phyloP scores from a whole-genome alignment of 139 green algal species.

The Chlamydomonas schloesseri region DNA sequence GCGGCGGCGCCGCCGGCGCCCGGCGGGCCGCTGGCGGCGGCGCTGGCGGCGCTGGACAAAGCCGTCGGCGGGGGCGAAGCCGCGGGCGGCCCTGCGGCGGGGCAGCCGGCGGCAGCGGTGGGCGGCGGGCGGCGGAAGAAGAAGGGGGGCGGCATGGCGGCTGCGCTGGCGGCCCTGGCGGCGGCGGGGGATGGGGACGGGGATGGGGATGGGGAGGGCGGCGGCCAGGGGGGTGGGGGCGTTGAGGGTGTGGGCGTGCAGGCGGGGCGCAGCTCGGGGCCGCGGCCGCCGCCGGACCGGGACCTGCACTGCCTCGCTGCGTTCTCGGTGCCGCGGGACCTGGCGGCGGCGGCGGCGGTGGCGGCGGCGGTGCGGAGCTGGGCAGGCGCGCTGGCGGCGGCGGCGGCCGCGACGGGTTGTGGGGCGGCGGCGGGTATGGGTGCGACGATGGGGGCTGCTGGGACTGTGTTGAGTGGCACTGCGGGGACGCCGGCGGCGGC shows the following conservation, averaged over 20 bases:
- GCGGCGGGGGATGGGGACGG: too few species aligned
- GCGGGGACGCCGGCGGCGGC: background rate
- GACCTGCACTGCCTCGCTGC: conserved; percentile 1
- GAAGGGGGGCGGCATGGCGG: background rate
- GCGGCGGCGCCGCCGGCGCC: background rate
- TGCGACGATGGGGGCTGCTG: too few species aligned
- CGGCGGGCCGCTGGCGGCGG: background rate
- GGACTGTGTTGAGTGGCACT: background rate
- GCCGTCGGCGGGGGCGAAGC: background rate
- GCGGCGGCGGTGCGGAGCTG: conserved; percentile 9
- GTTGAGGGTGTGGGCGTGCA: background rate
- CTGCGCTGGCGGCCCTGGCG: background rate
- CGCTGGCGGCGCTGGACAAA: background rate
- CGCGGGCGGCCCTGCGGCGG: too few species aligned
- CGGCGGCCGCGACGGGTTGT: too few species aligned
- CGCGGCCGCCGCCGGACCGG: conserved; percentile 8
- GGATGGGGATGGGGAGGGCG: background rate
- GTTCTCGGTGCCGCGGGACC: conserved; percentile 2
- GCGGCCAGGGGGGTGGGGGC: background rate
- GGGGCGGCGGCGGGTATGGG: background rate
- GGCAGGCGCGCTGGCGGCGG: background rate
- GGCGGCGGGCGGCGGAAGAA: too few species aligned
- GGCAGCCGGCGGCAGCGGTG: background rate
- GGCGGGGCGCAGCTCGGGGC: background rate
- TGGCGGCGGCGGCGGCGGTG: background rate